phyloP scores from a whole-genome alignment of 78 protist species.

The Dictyostelium brefeldianum region DNA sequence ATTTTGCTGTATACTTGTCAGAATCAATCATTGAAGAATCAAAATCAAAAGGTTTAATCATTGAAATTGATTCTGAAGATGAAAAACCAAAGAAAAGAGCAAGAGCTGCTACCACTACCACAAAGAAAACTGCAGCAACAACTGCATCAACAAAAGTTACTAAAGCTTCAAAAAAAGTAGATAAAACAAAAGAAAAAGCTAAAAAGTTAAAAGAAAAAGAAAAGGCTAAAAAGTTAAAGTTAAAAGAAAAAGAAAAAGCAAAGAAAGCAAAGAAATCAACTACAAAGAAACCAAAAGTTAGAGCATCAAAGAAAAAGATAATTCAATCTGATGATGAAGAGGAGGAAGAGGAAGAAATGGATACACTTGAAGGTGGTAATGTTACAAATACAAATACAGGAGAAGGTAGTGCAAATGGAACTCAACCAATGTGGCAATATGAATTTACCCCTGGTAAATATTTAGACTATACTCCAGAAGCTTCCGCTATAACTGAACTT shows the following conservation, averaged over 20 bases:
- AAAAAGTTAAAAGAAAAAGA: neutral
- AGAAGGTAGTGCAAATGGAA: neutral
- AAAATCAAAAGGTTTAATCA: constrained; percentile 15
- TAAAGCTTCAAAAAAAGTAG: neutral
- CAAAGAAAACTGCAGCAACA: neutral
- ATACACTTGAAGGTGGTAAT: constrained; percentile 14
- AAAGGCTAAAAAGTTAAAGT: neutral
- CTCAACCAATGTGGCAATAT: constrained; percentile 66
- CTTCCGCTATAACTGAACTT: constrained; percentile 55
- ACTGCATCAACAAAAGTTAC: neutral
- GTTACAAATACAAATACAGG: neutral
- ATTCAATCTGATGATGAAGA: neutral
- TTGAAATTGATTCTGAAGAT: constrained; percentile 13
- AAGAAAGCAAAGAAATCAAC: neutral
- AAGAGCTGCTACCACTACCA: neutral
- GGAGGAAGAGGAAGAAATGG: neutral
- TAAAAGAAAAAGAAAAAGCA: neutral
- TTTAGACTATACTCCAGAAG: constrained; percentile 47
- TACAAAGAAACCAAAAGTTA: neutral
- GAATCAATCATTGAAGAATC: constrained; percentile 34
- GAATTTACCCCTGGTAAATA: neutral
- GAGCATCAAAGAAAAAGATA: neutral
- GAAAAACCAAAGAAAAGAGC: constrained; percentile 16
- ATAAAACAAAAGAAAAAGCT: neutral
- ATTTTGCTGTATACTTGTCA: constrained; percentile 43